A percentile compares a stretch with the other conserved stretches of the same genome.
phyloP scores from a whole-genome alignment of 768 basidiomycete genomes.

The Porphyrellus cyaneotinctus region DNA sequence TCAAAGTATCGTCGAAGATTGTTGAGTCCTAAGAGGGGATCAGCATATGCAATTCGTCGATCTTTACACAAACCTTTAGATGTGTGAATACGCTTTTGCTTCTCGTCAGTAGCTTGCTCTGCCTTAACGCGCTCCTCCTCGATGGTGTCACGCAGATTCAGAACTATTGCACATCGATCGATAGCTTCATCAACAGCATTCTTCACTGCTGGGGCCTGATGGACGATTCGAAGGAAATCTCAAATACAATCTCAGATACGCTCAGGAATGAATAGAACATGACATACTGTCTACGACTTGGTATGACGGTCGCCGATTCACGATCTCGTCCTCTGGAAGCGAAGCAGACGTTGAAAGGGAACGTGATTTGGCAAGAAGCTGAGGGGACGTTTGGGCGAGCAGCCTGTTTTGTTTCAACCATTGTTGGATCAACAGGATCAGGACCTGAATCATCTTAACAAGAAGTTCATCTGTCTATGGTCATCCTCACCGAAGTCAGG shows the following conservation, averaged over 20 bases:
- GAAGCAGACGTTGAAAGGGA: conserved; percentile 40
- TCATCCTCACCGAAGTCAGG: conserved; percentile 65
- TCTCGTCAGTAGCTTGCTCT: conserved; percentile 71
- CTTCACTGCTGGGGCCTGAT: conserved; percentile 85
- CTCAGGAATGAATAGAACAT: not conserved
- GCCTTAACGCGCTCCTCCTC: conserved; percentile 77
- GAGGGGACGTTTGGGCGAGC: conserved; percentile 31
- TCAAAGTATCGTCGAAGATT: conserved; percentile 83
- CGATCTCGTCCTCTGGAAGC: conserved; percentile 27
- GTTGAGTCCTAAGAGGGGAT: conserved; percentile 53
- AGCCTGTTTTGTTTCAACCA: conserved; percentile 57
- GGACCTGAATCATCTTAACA: conserved; percentile 44
- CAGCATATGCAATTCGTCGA: not conserved
- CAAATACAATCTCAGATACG: conserved; percentile 7
- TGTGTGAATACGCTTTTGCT: conserved; percentile 58
- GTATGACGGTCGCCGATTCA: conserved; percentile 59
- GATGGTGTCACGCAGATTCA: conserved; percentile 85
- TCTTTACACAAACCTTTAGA: conserved; percentile 56
- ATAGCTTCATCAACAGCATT: conserved; percentile 81
- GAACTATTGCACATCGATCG: conserved; percentile 77
- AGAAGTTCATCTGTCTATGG: not conserved
- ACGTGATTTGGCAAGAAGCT: conserved; percentile 33
- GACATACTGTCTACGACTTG: conserved; percentile 85
- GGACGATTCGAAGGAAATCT: conserved; percentile 83
- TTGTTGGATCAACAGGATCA: conserved; percentile 76